A percentile compares a stretch with the other conserved stretches of the same genome.
These are phyloP conservation scores for Starmera amethionina DNA, from an alignment of 805 yeast species.

Conservation along the genomic window DNA sequence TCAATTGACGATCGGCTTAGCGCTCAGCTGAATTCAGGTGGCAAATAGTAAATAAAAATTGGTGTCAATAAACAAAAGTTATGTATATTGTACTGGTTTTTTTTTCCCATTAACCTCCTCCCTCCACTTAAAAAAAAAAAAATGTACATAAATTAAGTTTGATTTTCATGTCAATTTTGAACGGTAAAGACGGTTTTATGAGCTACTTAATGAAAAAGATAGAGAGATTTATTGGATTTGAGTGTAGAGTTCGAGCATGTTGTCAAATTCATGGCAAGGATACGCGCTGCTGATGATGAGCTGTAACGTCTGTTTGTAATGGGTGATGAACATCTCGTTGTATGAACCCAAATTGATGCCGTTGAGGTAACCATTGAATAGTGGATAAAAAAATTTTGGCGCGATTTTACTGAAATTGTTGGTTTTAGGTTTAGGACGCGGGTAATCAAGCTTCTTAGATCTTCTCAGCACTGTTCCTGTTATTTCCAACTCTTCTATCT, in stretches of 20 bases:
- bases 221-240: constrained; percentile 8
- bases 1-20: too few species aligned
- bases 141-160: too few species aligned
- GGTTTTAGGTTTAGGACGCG: constrained; percentile 5
- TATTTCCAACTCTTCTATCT: constrained; percentile 4
- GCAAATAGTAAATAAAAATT: too few species aligned
- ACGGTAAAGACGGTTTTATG: too few species aligned
- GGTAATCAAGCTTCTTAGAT: constrained; percentile 19
- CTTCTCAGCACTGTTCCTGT: constrained; percentile 18
- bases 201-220: too few species aligned
- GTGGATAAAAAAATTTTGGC: constrained; percentile 38
- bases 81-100: too few species aligned
- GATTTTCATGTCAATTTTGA: too few species aligned
- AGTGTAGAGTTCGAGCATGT: constrained; percentile 21
- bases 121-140: too few species aligned
- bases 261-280: constrained; percentile 30
- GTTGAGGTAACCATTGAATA: constrained; percentile 43
- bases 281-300: constrained; percentile 38
- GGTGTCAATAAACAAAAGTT: too few species aligned
- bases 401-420: constrained; percentile 29
- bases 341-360: constrained; percentile 46
- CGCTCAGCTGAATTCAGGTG: too few species aligned
- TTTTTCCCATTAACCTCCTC: too few species aligned
- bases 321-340: constrained; percentile 40
- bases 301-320: constrained; percentile 37